Conservation (phyloP, 2,329 filamentous ascomycete genomes). For the Fusarium ambrosium region DNA sequence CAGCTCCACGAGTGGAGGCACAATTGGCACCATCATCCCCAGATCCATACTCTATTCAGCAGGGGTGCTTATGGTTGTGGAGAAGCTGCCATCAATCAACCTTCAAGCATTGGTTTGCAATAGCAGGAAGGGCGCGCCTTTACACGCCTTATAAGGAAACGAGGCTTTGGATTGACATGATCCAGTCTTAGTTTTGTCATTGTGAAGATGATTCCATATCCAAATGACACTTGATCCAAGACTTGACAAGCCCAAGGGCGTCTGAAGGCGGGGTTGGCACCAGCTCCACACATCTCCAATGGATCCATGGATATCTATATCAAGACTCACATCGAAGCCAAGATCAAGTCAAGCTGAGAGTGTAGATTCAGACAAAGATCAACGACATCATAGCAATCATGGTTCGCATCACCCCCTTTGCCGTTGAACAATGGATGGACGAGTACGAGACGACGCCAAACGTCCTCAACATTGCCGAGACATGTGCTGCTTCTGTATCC, state of each 20-base stretch:
- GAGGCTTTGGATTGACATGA: neutral
- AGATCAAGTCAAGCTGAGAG: neutral
- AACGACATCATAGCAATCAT: constrained; percentile 50
- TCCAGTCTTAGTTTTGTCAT: neutral
- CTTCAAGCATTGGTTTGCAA: neutral
- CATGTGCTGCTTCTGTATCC: constrained; percentile 81
- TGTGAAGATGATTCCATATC: neutral
- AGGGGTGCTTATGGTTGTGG: neutral
- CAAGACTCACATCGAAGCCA: neutral
- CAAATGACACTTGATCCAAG: neutral
- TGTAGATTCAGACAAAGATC: neutral
- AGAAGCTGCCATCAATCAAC: neutral
- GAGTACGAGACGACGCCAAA: constrained; percentile 68
- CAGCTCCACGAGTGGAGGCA: neutral
- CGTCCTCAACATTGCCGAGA: constrained; percentile 81
- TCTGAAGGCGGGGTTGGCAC: constrained; percentile 5
- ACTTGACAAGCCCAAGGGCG: constrained; percentile 4
- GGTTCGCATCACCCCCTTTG: constrained; percentile 72
- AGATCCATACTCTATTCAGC: neutral
- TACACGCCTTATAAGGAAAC: neutral
- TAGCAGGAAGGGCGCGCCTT: neutral
- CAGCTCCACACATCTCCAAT: neutral
- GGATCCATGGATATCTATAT: neutral
- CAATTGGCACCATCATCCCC: neutral
- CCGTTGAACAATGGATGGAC: constrained; percentile 81